Percentiles rank a stretch among this genome's conserved stretches.
These are phyloP conservation scores for Beta vulgaris DNA, from an alignment of 148 eudicot genomes.

Conservation along the genomic window DNA sequence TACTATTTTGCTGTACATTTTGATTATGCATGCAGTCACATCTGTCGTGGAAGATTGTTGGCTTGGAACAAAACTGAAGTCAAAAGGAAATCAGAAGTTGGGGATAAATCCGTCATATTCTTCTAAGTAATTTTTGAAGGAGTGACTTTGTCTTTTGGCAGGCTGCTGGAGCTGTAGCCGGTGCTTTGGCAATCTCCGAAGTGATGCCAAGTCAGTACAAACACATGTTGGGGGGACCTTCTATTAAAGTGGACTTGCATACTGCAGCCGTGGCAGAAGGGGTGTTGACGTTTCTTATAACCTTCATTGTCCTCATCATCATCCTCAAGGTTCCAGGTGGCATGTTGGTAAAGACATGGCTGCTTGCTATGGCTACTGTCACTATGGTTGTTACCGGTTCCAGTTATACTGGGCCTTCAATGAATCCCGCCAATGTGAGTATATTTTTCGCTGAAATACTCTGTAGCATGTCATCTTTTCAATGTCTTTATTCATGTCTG, in stretches of 20 bases:
- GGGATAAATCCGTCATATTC: neutral
- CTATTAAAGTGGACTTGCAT: slow-evolving; percentile 74
- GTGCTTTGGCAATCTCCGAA: slow-evolving; percentile 64
- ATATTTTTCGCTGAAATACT: slow-evolving; percentile 4
- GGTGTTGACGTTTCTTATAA: slow-evolving; percentile 67
- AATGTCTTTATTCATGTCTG: neutral
- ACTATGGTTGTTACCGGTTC: slow-evolving; percentile 65
- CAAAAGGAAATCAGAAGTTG: neutral
- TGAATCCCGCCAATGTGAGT: slow-evolving; percentile 96
- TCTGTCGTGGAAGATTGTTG: neutral
- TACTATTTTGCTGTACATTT: neutral
- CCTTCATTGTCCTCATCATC: slow-evolving; percentile 59
- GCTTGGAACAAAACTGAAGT: neutral
- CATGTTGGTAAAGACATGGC: slow-evolving; percentile 56
- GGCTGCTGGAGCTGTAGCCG: slow-evolving; percentile 88
- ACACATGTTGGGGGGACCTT: slow-evolving; percentile 83
- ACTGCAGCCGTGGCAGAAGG: slow-evolving; percentile 92
- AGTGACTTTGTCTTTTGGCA: slow-evolving; percentile 24
- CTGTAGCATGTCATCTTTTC: neutral
- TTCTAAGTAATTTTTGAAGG: neutral
- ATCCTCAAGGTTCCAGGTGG: slow-evolving; percentile 61
- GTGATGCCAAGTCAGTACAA: slow-evolving; percentile 74
- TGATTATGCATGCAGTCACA: neutral
- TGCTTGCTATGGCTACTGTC: slow-evolving; percentile 69
- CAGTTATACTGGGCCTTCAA: slow-evolving; percentile 78